These are phyloP conservation scores for Pythium aquatile DNA, from an alignment of 352 stramenopile genomes.

Conservation along the genomic window DNA sequence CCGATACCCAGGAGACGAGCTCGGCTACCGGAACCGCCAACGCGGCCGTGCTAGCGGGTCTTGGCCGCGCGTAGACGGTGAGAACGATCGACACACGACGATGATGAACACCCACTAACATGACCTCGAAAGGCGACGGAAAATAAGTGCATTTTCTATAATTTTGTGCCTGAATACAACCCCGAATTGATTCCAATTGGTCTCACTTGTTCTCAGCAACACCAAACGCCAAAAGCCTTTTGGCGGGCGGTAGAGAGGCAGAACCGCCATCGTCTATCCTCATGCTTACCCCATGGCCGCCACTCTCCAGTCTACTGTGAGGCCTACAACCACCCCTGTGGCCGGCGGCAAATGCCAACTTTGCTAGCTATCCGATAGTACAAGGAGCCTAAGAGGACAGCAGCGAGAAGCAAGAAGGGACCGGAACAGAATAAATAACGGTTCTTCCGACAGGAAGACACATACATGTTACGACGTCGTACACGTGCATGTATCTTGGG, in stretches of 20 bases:
- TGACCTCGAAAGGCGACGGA: background rate
- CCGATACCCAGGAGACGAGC: conserved; percentile 10
- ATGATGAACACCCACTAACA: no score
- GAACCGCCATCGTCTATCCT: no score
- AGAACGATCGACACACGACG: no score
- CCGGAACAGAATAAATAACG: conserved; percentile 22
- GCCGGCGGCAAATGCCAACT: no score
- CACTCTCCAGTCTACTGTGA: no score
- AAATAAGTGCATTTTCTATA: conserved; percentile 4
- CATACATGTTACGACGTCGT: conserved; percentile 12
- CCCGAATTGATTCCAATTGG: background rate
- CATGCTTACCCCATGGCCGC: no score
- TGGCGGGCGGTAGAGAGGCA: no score
- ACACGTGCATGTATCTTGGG: conserved; percentile 3
- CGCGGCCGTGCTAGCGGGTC: conserved; percentile 11
- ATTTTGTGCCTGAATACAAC: conserved; percentile 1
- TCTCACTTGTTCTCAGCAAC: no score
- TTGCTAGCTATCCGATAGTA: no score
- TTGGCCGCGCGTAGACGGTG: background rate
- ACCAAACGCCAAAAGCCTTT: no score
- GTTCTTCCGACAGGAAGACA: conserved; percentile 22
- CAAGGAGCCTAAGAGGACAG: no score
- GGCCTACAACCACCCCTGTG: no score
- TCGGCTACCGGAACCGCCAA: conserved; percentile 4
- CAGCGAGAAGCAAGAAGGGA: background rate